phyloP scores from a whole-genome alignment of 78 protist genomes.

The Tieghemostelium lacteum region DNA sequence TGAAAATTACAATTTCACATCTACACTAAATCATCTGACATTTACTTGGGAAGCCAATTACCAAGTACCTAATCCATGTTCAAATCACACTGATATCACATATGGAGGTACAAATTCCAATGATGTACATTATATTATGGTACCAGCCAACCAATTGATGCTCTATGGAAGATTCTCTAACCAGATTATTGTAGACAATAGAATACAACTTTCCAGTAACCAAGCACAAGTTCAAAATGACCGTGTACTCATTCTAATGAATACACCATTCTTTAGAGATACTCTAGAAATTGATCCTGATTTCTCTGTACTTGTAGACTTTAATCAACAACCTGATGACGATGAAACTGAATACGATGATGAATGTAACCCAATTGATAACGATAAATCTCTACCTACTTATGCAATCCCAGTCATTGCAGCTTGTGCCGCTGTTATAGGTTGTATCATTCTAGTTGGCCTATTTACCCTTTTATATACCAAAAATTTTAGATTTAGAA shows the following conservation, averaged over 20 bases:
- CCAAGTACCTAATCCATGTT: slow-evolving; percentile 1
- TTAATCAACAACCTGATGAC: too few species aligned
- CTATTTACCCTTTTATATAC: too few species aligned
- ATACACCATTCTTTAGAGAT: neutral
- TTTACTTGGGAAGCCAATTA: neutral
- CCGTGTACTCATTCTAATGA: neutral
- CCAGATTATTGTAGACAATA: slow-evolving; percentile 1
- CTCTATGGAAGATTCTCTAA: slow-evolving; percentile 37
- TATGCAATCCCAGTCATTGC: too few species aligned
- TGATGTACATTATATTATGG: slow-evolving; percentile 47
- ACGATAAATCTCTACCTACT: too few species aligned
- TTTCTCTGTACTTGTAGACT: neutral
- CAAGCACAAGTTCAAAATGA: neutral
- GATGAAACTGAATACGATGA: too few species aligned
- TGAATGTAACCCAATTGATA: too few species aligned
- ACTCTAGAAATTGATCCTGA: neutral
- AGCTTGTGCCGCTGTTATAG: too few species aligned
- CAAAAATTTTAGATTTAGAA: too few species aligned
- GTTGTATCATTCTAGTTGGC: too few species aligned
- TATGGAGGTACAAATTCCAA: neutral
- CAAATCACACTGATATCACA: neutral
- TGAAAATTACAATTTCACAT: slow-evolving; percentile 8
- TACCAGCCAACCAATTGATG: slow-evolving; percentile 36
- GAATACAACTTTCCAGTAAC: neutral
- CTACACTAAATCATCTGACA: slow-evolving; percentile 2